Evolutionary conservation across 257 asterid species (phyloP), one percentile per base, ranked within the genome.

Genomic region (Solanum appendiculatum): DNA sequence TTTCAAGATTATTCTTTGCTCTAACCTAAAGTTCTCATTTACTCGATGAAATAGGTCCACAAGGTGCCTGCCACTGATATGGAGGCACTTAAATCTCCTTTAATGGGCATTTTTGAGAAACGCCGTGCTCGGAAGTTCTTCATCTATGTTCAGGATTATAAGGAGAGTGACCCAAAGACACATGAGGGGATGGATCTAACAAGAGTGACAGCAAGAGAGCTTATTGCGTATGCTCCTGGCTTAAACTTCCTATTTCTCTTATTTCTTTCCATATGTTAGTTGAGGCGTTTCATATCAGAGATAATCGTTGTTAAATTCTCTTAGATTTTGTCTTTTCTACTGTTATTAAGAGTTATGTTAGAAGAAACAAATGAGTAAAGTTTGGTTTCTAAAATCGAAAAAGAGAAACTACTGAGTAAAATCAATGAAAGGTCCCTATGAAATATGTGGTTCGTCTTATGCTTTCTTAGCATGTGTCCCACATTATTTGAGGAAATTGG

Each of bases 41-140:
- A 85, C 86, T 29, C 51, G 36, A 82, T 88, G 86, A 85, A 86
- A 93, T 87, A 96, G 99, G 94, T 96, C 82, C 98, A 96, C 94
- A 96, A 96, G 95, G 99, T 96, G 87, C 99, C 99, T 60, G 97
- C 99, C 87, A 96, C 94, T 89, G 98, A 96, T 89, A 94, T 96
- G 95, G 99, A 96, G 91, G 98, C 98, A 86, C 94, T 96, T 84
- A 96, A 93, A 91, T 96, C 99, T 86, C 99, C 99, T 81, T 94
- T 96, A 70, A 96, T 96, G 99, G 98, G 99, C 54, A 92, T 96
- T 86, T 95, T 96, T 86, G 99, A 96, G 90, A 96, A 95, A 93
- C 95, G 99, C 7, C 98, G 98, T 87, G 99, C 99, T 60, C 91
- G 98, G 12, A 96, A 96, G 84, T 96, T 95, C 92, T 94, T 96